Conservation (phyloP, 768 basidiomycete species). For the Tylopilus sp. region DNA sequence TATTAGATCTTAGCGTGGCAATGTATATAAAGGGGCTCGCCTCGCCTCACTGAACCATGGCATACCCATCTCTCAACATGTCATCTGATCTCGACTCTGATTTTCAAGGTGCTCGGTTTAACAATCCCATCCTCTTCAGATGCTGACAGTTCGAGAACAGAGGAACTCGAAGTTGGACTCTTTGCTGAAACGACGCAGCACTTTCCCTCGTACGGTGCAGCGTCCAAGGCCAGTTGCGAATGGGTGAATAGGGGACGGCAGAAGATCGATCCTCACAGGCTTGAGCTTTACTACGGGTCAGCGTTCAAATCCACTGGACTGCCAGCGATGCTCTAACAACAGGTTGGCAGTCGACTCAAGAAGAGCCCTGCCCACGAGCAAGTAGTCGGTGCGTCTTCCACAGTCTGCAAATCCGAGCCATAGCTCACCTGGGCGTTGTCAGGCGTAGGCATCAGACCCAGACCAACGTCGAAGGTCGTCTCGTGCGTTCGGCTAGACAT, state of each 20-base stretch:
- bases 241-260: not conserved
- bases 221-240: not conserved
- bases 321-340: not conserved
- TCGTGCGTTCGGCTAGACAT: not conserved
- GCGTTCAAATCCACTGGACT: not conserved
- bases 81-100: not conserved
- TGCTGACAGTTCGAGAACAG: not conserved
- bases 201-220: not conserved
- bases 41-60: too few species aligned
- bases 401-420: not conserved
- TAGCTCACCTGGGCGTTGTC: not conserved
- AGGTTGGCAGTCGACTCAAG: not conserved
- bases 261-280: not conserved
- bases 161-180: not conserved
- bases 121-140: too few species aligned
- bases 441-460: not conserved
- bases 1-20: not conserved
- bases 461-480: not conserved
- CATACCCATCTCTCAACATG: not conserved
- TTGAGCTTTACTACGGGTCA: not conserved
- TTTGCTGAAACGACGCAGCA: not conserved
- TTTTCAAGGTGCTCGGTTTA: not conserved
- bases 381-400: not conserved
- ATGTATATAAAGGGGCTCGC: not conserved
- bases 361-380: not conserved